phyloP scores from a whole-genome alignment of 495 filamentous ascomycete species.

The Hyaloscypha hepaticicola region DNA sequence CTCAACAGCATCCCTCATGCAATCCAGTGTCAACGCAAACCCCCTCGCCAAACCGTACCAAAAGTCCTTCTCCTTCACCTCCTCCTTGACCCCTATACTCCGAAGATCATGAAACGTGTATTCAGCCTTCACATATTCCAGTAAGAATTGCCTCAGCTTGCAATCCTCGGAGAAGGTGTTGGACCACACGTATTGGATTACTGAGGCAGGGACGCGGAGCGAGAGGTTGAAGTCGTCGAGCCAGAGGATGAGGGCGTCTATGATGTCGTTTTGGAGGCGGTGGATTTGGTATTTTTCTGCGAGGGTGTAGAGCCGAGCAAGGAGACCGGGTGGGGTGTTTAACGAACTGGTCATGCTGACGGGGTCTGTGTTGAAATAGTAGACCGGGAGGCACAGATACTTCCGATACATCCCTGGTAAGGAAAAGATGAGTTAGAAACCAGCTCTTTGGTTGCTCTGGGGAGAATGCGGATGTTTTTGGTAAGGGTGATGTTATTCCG shows the following conservation, averaged over 20 bases:
- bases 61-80: neutral
- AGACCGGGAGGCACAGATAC: neutral
- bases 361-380: neutral
- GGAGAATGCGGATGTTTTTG: too few relatives aligned
- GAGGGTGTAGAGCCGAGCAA: neutral
- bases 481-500: neutral
- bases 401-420: neutral
- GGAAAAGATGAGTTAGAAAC: too few relatives aligned
- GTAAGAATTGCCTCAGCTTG: neutral
- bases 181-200: neutral
- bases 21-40: neutral
- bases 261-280: neutral
- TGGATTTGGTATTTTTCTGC: neutral
- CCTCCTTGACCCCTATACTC: neutral
- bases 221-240: neutral
- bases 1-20: too few relatives aligned
- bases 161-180: neutral
- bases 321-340: neutral
- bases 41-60: neutral
- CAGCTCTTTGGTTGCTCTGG: too few relatives aligned
- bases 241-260: neutral
- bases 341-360: neutral
- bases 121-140: neutral
- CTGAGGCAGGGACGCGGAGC: neutral
- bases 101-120: too few relatives aligned